Conservation (phyloP, 2,329 filamentous ascomycete genomes). For the Plectosphaerella sp. region DNA sequence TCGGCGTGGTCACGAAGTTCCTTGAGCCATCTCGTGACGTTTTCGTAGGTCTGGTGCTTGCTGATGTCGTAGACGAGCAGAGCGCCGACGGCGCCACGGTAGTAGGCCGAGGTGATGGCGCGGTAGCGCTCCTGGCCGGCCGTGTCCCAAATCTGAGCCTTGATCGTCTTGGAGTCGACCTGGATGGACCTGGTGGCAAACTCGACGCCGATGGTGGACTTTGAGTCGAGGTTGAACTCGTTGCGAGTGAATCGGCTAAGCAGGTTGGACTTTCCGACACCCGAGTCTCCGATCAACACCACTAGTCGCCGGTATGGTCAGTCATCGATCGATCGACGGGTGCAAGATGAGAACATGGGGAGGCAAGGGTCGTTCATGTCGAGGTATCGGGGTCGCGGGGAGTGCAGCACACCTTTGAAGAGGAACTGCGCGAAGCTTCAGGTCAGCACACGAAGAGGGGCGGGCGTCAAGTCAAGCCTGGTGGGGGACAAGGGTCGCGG, state of each 20-base stretch:
- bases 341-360: slow-evolving; percentile 4
- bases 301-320: slow-evolving; percentile 50
- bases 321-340: slow-evolving; percentile 12
- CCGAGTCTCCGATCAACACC: slow-evolving; percentile 98
- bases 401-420: slow-evolving; percentile 77
- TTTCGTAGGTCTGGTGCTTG: slow-evolving; percentile 99
- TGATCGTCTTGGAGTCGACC: slow-evolving; percentile 99
- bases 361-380: neutral
- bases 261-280: slow-evolving; percentile 99
- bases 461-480: slow-evolving; percentile 10
- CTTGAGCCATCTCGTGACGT: slow-evolving; percentile 98
- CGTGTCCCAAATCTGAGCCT: slow-evolving; percentile 99
- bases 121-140: slow-evolving; percentile 98
- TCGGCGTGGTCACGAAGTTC: slow-evolving; percentile 97
- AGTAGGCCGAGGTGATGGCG: slow-evolving; percentile 98
- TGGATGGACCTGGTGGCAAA: slow-evolving; percentile 98
- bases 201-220: slow-evolving; percentile 99
- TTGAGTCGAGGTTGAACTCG: slow-evolving; percentile 99
- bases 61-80: slow-evolving; percentile 99
- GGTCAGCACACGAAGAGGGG: slow-evolving; percentile 15
- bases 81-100: slow-evolving; percentile 93
- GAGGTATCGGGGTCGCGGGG: slow-evolving; percentile 16
- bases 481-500: slow-evolving; percentile 13
- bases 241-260: slow-evolving; percentile 99
- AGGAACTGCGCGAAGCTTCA: slow-evolving; percentile 65